A percentile compares a stretch with the other conserved stretches of the same genome.
These are phyloP conservation scores for Cetraspora pellucida DNA, from an alignment of 192 early-diverging fungal species.

Conservation along the genomic window DNA sequence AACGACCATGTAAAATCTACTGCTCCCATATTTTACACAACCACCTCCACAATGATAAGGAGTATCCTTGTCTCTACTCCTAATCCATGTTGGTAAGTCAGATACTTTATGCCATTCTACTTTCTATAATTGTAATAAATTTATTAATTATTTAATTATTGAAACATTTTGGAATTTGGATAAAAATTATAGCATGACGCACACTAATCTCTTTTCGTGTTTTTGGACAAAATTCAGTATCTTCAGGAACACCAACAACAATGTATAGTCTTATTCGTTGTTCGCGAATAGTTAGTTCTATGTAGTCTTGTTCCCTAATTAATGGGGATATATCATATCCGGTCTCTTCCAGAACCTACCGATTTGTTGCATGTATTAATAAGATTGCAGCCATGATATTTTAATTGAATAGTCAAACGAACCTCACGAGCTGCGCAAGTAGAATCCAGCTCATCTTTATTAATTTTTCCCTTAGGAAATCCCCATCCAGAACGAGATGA, in stretches of 20 bases:
- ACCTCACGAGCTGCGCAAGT: conserved; percentile 92
- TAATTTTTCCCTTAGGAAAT: conserved; percentile 99
- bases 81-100: conserved; percentile 57
- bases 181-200: conserved; percentile 30
- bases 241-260: conserved; percentile 82
- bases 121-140: conserved; percentile 40
- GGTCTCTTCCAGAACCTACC: conserved; percentile 87
- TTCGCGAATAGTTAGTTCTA: conserved; percentile 87
- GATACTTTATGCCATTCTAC: conserved; percentile 70
- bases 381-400: neutral
- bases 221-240: conserved; percentile 76
- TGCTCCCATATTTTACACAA: conserved; percentile 36
- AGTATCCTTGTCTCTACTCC: conserved; percentile 20
- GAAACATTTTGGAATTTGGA: neutral
- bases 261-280: conserved; percentile 93
- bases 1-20: conserved; percentile 71
- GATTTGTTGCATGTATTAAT: neutral
- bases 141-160: neutral
- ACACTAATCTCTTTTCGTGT: conserved; percentile 96
- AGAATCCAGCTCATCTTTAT: conserved; percentile 89
- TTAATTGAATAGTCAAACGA: neutral
- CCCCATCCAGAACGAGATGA: conserved; percentile 88
- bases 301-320: conserved; percentile 75
- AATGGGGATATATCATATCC: conserved; percentile 84
- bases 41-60: conserved; percentile 31